These are phyloP conservation scores for Suillus subalutaceus DNA, from an alignment of 768 basidiomycete species.

Conservation along the genomic window DNA sequence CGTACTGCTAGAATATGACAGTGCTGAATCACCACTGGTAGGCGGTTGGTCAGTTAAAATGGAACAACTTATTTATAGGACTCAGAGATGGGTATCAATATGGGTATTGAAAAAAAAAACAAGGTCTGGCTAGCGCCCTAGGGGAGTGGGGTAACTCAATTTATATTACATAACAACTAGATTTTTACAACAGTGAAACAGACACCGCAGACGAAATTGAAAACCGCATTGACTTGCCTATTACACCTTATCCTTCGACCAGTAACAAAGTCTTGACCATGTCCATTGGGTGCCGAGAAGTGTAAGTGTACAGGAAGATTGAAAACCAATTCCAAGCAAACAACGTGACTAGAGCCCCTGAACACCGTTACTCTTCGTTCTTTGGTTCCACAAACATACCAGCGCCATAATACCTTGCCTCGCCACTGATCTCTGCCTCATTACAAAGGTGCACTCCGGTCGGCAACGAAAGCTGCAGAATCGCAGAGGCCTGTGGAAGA, in stretches of 20 bases:
- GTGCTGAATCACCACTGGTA: not conserved
- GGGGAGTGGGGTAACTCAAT: too few relatives aligned
- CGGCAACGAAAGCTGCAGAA: too few relatives aligned
- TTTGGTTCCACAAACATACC: too few relatives aligned
- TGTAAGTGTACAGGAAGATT: not conserved
- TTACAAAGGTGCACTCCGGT: too few relatives aligned
- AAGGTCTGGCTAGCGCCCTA: too few relatives aligned
- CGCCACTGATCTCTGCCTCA: too few relatives aligned
- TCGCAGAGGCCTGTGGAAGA: too few relatives aligned
- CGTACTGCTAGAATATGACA: not conserved
- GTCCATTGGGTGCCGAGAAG: not conserved
- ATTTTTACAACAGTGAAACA: constrained; percentile 53
- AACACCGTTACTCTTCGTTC: too few relatives aligned
- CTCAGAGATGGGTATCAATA: not conserved
- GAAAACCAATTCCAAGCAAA: not conserved
- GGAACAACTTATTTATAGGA: not conserved
- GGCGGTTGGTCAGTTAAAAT: not conserved
- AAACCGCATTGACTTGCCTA: not conserved
- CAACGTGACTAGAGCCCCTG: too few relatives aligned
- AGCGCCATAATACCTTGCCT: too few relatives aligned
- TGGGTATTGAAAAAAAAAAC: not conserved
- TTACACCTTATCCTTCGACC: too few relatives aligned
- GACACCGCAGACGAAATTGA: constrained; percentile 2
- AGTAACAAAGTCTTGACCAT: not conserved
- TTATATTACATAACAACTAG: not conserved